Base-by-base conservation (phyloP, 2,329 filamentous ascomycete genomes). In the Colletotrichum plurivorum region DNA sequence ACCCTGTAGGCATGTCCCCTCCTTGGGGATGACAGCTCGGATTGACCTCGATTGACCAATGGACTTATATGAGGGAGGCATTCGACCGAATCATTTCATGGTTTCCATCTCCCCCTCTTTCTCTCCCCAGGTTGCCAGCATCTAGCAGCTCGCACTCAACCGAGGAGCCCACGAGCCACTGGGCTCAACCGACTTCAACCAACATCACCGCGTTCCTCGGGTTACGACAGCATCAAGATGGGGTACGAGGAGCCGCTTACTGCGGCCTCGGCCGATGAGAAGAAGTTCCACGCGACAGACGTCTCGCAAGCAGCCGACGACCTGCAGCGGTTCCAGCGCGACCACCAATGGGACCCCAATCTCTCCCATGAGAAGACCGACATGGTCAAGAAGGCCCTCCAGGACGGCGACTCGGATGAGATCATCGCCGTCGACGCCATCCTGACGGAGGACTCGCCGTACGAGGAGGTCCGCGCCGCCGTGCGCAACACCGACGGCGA, bases 381-480 rank as follows among this genome's bases (percentile, higher is more conserved):
- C 10, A 75, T 75, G 53, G 67, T 79, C 46, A 73, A 77, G 59
- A 73, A 75, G 36, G 77, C 76, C 7, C 57, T 80, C 12, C 70
- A 75, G 8, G 72, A 77, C 69, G 78, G 76, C 43, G 76, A 80
- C 31, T 51, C 73, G 6, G 73, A 75, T 16, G 77, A 79, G 20
- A 77, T 80, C 20, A 51, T 75, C 15, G 75, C 76, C 20, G 75
- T 73, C 4, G 79, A 81, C 36, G 63, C 73, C 15, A 63, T 79
- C 4, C 78, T 81, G 20, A 76, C 72, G 6, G 77, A 81, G 6
- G 70, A 81, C 69, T 82, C 80, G 13, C 81, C 81, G 0, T 82
- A 82, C 65, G 76, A 78, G 60, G 77, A 78, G n/a, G 67, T 70
- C 3, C 52, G 67, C 18, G 64, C 64, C 15, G 78, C 67, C 0